phyloP scores from a whole-genome alignment of 257 asterid species.

The Nicotiana paniculata region DNA sequence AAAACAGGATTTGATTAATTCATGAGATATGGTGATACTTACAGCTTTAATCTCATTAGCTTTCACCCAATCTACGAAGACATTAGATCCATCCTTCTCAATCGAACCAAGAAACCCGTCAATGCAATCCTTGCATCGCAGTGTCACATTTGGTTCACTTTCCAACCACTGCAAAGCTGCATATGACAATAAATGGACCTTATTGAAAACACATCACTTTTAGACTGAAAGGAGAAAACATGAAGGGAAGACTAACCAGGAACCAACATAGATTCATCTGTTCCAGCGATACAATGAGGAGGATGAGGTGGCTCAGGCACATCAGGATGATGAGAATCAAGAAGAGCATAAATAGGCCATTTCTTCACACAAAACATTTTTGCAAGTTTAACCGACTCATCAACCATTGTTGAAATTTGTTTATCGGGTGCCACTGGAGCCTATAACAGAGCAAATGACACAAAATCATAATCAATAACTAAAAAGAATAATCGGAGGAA shows the following conservation, averaged over 20 bases:
- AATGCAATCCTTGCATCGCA: conserved; percentile 74
- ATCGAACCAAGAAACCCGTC: conserved; percentile 81
- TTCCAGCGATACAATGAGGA: conserved; percentile 81
- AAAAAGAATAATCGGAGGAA: neutral
- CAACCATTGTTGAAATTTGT: conserved; percentile 78
- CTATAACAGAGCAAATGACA: conserved; percentile 23
- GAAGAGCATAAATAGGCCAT: conserved; percentile 78
- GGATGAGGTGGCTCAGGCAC: conserved; percentile 91
- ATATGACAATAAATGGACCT: conserved; percentile 16
- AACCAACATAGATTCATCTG: conserved; percentile 71
- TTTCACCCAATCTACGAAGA: conserved; percentile 82
- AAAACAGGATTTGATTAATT: neutral
- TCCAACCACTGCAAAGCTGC: conserved; percentile 86
- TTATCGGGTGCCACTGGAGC: conserved; percentile 70
- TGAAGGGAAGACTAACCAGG: conserved; percentile 41
- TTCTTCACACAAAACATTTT: conserved; percentile 49
- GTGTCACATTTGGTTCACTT: conserved; percentile 64
- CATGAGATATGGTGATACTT: conserved; percentile 19
- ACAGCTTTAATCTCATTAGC: conserved; percentile 59
- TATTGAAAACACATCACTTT: neutral
- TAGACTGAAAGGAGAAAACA: neutral
- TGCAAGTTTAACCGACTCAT: conserved; percentile 68
- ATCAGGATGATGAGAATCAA: conserved; percentile 79
- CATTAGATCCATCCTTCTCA: conserved; percentile 82
- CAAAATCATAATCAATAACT: neutral